Conservation (phyloP, 2,329 filamentous ascomycete genomes). For the Rhynchosporium agropyri region DNA sequence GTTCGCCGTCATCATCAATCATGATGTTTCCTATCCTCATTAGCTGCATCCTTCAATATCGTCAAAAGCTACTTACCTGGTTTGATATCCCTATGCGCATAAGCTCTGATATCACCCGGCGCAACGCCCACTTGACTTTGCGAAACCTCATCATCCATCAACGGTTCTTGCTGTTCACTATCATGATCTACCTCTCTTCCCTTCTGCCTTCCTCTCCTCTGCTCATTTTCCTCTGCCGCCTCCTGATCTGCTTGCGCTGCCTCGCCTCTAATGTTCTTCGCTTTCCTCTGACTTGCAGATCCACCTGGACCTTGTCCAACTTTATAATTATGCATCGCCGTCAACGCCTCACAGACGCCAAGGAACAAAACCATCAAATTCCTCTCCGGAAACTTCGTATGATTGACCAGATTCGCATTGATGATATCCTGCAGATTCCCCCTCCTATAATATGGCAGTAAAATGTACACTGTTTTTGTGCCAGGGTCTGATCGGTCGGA, state of each 20-base stretch:
- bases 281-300: conserved; percentile 52
- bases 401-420: conserved; percentile 97
- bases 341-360: conserved; percentile 85
- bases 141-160: conserved; percentile 79
- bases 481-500: conserved; percentile 69
- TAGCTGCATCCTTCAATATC: conserved; percentile 16
- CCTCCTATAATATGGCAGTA: conserved; percentile 91
- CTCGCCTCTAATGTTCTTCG: conserved; percentile 44
- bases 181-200: conserved; percentile 58
- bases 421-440: conserved; percentile 98
- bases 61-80: conserved; percentile 63
- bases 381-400: conserved; percentile 85
- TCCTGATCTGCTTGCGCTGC: conserved; percentile 47
- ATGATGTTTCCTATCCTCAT: conserved; percentile 78
- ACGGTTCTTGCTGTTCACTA: conserved; percentile 74
- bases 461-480: conserved; percentile 93
- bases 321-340: conserved; percentile 88
- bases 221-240: conserved; percentile 43
- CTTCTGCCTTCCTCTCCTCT: conserved; percentile 47
- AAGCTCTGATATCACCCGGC: conserved; percentile 73
- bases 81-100: conserved; percentile 96
- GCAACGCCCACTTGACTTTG: conserved; percentile 67
- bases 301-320: conserved; percentile 62
- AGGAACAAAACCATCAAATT: conserved; percentile 87
- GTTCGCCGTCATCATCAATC: conserved; percentile 88